Conservation (phyloP, 1,139 yeast species). For the Pichia inconspicua region DNA sequence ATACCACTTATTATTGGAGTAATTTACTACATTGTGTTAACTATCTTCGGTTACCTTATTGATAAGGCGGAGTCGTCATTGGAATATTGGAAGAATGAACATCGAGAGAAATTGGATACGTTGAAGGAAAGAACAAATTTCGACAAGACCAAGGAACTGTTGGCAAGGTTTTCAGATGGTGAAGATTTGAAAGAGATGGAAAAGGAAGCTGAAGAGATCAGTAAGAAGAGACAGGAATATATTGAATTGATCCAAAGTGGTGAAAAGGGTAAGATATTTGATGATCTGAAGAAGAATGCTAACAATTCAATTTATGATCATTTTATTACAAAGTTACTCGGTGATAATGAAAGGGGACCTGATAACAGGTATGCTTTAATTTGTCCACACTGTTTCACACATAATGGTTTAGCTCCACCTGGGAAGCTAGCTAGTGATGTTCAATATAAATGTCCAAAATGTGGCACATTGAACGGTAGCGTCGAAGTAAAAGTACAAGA, state of each 20-base stretch:
- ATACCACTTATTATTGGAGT: constrained; percentile 30
- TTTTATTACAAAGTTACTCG: constrained; percentile 49
- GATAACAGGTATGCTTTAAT: constrained; percentile 65
- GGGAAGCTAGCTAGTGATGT: constrained; percentile 50
- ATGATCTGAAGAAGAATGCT: constrained; percentile 13
- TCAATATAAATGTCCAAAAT: constrained; percentile 62
- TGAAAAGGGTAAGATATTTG: constrained; percentile 12
- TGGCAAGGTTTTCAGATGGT: constrained; percentile 54
- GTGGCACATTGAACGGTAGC: constrained; percentile 55
- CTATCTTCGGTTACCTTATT: constrained; percentile 26
- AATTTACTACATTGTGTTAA: constrained; percentile 24
- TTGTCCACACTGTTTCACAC: constrained; percentile 55
- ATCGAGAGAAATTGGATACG: constrained; percentile 58
- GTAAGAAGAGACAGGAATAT: constrained; percentile 24
- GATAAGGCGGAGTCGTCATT: constrained; percentile 23
- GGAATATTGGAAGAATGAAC: constrained; percentile 40
- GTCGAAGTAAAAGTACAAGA: neutral
- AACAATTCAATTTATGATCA: constrained; percentile 31
- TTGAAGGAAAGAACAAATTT: constrained; percentile 74
- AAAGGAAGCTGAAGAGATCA: constrained; percentile 23
- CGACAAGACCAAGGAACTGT: constrained; percentile 63
- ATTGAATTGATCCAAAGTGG: constrained; percentile 24
- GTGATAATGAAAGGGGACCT: constrained; percentile 62
- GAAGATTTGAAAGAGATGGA: constrained; percentile 28
- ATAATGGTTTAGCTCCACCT: constrained; percentile 81